Evolutionary conservation across 768 basidiomycete species (phyloP).

Genomic region (Rhodocollybia butyracea): DNA sequence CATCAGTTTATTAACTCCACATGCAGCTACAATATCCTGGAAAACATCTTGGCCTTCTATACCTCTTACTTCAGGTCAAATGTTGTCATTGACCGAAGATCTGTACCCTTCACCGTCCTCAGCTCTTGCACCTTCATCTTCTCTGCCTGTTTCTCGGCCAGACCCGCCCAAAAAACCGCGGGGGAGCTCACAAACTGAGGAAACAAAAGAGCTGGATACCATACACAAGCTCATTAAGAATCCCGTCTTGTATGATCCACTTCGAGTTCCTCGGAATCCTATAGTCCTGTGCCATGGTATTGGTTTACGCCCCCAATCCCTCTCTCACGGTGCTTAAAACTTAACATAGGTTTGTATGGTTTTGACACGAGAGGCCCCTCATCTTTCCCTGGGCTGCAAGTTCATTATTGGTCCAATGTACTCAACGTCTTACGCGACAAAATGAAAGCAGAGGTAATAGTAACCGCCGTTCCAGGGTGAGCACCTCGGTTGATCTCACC

Average conservation of each 20-base stretch:
- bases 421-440: constrained; percentile 74
- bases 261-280: constrained; percentile 80
- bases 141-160: neutral
- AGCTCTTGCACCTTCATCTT: neutral
- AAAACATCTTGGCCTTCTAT: neutral
- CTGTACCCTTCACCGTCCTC: neutral
- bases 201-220: constrained; percentile 30
- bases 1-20: neutral
- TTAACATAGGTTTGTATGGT: constrained; percentile 76
- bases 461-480: constrained; percentile 91
- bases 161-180: constrained; percentile 12
- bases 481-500: constrained; percentile 21
- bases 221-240: constrained; percentile 73
- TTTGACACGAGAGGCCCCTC: constrained; percentile 88
- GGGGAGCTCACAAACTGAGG: constrained; percentile 11
- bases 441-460: constrained; percentile 91
- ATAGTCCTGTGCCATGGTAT: constrained; percentile 95
- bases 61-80: neutral
- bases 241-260: constrained; percentile 75
- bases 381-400: constrained; percentile 75
- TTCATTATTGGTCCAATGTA: constrained; percentile 95
- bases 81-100: neutral
- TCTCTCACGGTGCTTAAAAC: constrained; percentile 7
- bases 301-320: constrained; percentile 18
- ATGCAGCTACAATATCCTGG: neutral